These are phyloP conservation scores for Lachancea meyersii DNA, from an alignment of 805 yeast species.

Conservation along the genomic window DNA sequence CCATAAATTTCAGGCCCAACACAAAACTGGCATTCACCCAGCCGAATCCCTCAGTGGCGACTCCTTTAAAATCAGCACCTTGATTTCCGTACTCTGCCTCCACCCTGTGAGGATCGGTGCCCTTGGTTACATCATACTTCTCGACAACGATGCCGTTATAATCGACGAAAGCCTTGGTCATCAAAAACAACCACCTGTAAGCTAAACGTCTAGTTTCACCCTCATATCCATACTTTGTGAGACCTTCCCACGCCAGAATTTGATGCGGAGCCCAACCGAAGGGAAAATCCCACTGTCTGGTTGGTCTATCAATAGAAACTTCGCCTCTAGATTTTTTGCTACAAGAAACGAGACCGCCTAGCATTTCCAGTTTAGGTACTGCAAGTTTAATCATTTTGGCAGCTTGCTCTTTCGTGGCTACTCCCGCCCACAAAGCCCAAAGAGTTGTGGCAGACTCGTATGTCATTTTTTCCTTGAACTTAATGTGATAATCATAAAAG, in stretches of 20 bases:
- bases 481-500: constrained; percentile 78
- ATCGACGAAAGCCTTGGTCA: constrained; percentile 86
- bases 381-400: constrained; percentile 48
- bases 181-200: constrained; percentile 83
- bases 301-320: constrained; percentile 64
- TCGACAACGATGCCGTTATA: constrained; percentile 93
- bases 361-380: constrained; percentile 66
- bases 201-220: constrained; percentile 64
- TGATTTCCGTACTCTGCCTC: constrained; percentile 97
- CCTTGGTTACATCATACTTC: constrained; percentile 83
- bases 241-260: constrained; percentile 87
- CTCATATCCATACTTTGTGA: constrained; percentile 61
- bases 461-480: constrained; percentile 45
- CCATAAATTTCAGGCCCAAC: constrained; percentile 62
- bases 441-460: constrained; percentile 86
- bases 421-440: constrained; percentile 88
- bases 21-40: constrained; percentile 92
- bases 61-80: constrained; percentile 88
- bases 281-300: constrained; percentile 97
- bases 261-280: constrained; percentile 99
- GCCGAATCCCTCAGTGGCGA: constrained; percentile 93
- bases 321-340: constrained; percentile 69
- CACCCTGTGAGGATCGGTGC: constrained; percentile 81
- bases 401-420: constrained; percentile 66
- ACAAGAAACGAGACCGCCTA: constrained; percentile 87